A percentile compares a stretch with the other conserved stretches of the same genome.
These are phyloP conservation scores for Leptographium radiaticola DNA, from an alignment of 2,329 filamentous ascomycete genomes.

Conservation along the genomic window DNA sequence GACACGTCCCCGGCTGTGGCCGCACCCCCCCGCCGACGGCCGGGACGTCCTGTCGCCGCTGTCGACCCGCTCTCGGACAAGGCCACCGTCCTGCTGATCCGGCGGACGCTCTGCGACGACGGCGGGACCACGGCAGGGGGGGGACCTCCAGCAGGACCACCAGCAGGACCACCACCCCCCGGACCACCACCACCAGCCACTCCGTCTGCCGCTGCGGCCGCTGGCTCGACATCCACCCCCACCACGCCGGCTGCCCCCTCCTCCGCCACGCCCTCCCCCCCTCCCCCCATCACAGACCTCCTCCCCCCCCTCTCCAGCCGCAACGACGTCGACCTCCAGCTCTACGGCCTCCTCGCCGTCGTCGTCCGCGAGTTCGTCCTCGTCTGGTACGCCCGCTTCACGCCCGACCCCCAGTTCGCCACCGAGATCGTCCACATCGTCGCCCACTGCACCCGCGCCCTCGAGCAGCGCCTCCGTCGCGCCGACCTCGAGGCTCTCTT, in stretches of 20 bases:
- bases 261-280: constrained; percentile 16
- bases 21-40: background rate
- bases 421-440: constrained; percentile 82
- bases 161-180: too few species aligned
- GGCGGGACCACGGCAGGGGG: constrained; percentile 13
- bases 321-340: constrained; percentile 82
- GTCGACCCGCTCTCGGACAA: constrained; percentile 55
- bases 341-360: constrained; percentile 86
- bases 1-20: background rate
- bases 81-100: constrained; percentile 69
- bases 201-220: background rate
- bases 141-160: background rate
- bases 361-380: constrained; percentile 84
- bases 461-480: constrained; percentile 75
- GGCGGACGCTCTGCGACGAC: constrained; percentile 69
- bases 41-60: constrained; percentile 7
- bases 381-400: constrained; percentile 87
- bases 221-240: constrained; percentile 29
- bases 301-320: constrained; percentile 87
- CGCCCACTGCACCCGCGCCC: constrained; percentile 75
- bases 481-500: constrained; percentile 73
- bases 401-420: constrained; percentile 76
- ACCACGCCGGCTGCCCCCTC: background rate
- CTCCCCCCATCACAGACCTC: constrained; percentile 62
- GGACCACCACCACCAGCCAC: too few species aligned